phyloP scores from a whole-genome alignment of 352 stramenopile genomes.

The Lagenidium giganteum region DNA sequence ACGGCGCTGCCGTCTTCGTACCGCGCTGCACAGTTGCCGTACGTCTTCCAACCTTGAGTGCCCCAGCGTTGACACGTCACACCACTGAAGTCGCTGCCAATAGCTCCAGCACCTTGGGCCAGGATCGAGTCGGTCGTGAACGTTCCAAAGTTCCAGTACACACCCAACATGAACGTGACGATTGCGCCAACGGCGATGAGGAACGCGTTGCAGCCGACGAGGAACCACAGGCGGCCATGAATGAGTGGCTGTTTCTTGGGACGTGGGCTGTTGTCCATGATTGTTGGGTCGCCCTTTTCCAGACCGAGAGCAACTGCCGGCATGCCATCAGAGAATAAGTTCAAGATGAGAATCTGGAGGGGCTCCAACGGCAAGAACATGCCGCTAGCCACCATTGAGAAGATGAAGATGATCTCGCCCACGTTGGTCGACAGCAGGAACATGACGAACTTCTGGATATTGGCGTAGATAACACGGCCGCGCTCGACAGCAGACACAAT shows the following conservation, averaged over 20 bases:
- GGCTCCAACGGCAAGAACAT: constrained; percentile 88
- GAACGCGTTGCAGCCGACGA: constrained; percentile 51
- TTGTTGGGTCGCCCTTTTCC: constrained; percentile 57
- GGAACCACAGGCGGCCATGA: constrained; percentile 57
- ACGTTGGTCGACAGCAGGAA: constrained; percentile 98
- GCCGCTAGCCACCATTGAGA: constrained; percentile 50
- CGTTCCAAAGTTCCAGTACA: constrained; percentile 72
- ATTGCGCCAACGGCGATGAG: constrained; percentile 39
- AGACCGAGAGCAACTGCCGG: constrained; percentile 66
- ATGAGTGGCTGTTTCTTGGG: constrained; percentile 50
- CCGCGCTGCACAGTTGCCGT: constrained; percentile 47
- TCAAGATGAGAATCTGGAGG: constrained; percentile 98
- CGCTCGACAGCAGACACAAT: constrained; percentile 97
- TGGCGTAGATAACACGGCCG: constrained; percentile 96
- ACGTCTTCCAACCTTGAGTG: constrained; percentile 40
- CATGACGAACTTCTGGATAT: constrained; percentile 98
- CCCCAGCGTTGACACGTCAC: constrained; percentile 56
- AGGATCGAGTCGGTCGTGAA: constrained; percentile 51
- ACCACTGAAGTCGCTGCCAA: constrained; percentile 40
- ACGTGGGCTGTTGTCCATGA: constrained; percentile 61
- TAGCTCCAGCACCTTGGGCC: constrained; percentile 28
- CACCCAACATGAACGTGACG: constrained; percentile 42
- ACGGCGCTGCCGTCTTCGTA: constrained; percentile 38
- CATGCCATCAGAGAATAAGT: constrained; percentile 97
- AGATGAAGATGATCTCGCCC: constrained; percentile 89